These are phyloP conservation scores for Solanum pinnatisectum DNA, from an alignment of 257 asterid species.

Conservation along the genomic window DNA sequence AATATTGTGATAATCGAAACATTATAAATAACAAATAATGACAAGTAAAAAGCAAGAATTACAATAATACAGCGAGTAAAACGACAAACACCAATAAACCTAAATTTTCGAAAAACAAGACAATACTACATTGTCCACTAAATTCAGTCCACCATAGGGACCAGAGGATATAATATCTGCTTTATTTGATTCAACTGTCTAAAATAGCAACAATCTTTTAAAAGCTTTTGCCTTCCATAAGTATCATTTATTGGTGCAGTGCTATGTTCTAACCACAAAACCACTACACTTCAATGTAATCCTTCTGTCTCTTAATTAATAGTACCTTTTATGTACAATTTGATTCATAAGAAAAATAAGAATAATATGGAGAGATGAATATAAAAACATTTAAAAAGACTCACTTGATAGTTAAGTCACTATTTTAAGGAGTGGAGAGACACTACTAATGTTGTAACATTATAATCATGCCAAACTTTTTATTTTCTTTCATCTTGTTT, in stretches of 20 bases:
- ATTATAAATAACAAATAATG: too few species aligned
- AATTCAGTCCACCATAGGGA: neutral
- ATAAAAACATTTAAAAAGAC: neutral
- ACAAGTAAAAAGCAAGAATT: too few species aligned
- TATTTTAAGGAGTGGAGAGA: slow-evolving; percentile 29
- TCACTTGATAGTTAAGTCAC: slow-evolving; percentile 8
- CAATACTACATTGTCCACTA: neutral
- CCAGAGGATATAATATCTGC: neutral
- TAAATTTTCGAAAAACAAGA: neutral
- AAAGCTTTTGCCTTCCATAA: neutral
- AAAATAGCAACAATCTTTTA: neutral
- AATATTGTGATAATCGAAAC: neutral
- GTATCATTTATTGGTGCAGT: neutral
- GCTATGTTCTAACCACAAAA: neutral
- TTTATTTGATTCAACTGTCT: neutral
- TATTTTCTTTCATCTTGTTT: neutral
- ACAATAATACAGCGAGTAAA: too few species aligned
- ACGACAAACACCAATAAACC: too few species aligned
- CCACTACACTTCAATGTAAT: neutral
- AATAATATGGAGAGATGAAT: neutral
- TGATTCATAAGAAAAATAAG: neutral
- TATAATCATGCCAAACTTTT: slow-evolving; percentile 1
- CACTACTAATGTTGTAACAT: slow-evolving; percentile 5
- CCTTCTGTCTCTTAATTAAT: neutral
- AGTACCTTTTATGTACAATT: neutral